Conservation (phyloP, 2,329 filamentous ascomycete species). For the Amesomyces nigricolor region DNA sequence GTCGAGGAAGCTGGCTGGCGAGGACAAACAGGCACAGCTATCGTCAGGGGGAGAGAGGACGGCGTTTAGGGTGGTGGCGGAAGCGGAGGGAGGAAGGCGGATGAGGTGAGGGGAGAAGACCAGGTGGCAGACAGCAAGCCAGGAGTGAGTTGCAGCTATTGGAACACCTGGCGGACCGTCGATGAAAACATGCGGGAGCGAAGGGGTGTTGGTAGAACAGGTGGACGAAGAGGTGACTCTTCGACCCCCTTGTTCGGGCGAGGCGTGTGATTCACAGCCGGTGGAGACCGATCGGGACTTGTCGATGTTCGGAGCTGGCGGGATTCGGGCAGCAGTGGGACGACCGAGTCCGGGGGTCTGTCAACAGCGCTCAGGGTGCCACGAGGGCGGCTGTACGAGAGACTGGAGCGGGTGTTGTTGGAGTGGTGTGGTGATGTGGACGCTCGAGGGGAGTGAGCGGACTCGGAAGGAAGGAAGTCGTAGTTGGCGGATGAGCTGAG, state of each 20-base stretch:
- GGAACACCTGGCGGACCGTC: conserved; percentile 35
- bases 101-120: conserved; percentile 20
- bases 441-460: background rate
- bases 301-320: conserved; percentile 13
- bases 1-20: conserved; percentile 1
- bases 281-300: conserved; percentile 24
- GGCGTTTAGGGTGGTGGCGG: background rate
- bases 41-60: conserved; percentile 7
- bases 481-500: conserved; percentile 14
- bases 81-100: conserved; percentile 11
- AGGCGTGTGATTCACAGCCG: conserved; percentile 26
- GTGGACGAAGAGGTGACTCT: conserved; percentile 46
- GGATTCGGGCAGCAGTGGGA: conserved; percentile 17
- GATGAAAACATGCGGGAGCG: conserved; percentile 38
- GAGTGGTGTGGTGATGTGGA: conserved; percentile 2
- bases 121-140: conserved; percentile 32
- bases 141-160: conserved; percentile 31
- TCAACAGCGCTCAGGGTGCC: conserved; percentile 16
- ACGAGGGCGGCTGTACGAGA: conserved; percentile 9
- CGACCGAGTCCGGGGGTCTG: conserved; percentile 18
- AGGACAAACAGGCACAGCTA: conserved; percentile 6
- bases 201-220: conserved; percentile 36
- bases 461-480: conserved; percentile 9
- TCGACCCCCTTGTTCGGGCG: conserved; percentile 34
- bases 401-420: background rate